Base-by-base conservation (phyloP, 495 filamentous ascomycete genomes). In the Talaromyces ruber region DNA sequence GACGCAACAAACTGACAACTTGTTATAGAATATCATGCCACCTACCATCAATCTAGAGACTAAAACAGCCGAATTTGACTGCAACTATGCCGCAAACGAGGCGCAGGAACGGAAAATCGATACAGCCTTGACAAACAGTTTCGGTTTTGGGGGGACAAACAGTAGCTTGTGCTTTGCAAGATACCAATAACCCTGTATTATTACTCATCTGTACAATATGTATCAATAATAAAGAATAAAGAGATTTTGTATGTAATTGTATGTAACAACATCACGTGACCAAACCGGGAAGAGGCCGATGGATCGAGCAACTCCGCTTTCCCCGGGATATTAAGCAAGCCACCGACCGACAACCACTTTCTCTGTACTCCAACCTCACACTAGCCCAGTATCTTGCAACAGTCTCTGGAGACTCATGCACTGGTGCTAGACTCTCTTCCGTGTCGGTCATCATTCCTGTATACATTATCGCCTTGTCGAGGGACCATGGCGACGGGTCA, bases 101-200 rank as follows among this genome's bases (percentile, higher is more conserved):
- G 79, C 89, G 2, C 93, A 97, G 69, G 70, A 87, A 28, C 85
- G 85, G 9, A 68, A 67, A 47, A 85, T 97, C 24, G 80, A 88
- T 61, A 89, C 93, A 26, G 88, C 88, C 32, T 64, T 98, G 66
- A 92, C 90, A 21, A 98, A 98, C 68, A 98, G 93, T 69, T 98
- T 98, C 80, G 94, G 94, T 1, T 98, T 98, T 78, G 94, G 94
- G 9, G 94, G 94, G 29, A 98, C 94, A 8, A 98, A 98, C 76
- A 93, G 93, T 51, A 90, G 84, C 64, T 76, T 98, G 50, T 93
- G 92, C 63, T 96, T 98, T 71, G 82, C 73, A 34, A 65, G 66
- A 21, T 66, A 65, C 32, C 55, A 57, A 60, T 61, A 64, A 51
- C 21, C 34, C 11, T 58, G 28, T 64, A 60, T 16, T 61, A 50